Conservation (phyloP, 805 yeast genomes). For the Saccharomycodes ludwigii region DNA sequence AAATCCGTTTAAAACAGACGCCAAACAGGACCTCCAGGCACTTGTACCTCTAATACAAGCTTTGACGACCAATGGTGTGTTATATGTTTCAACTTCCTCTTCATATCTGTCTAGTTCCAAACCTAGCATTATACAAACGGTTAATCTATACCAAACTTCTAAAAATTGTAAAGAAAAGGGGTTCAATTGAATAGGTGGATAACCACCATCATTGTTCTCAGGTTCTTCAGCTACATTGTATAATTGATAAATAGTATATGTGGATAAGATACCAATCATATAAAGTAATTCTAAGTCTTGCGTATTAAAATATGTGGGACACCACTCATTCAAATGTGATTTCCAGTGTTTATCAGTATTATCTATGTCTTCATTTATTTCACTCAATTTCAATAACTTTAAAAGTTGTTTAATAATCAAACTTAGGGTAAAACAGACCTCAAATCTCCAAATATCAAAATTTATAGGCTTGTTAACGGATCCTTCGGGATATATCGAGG, state of each 20-base stretch:
- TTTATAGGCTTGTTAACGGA: constrained; percentile 4
- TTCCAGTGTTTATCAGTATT: constrained; percentile 10
- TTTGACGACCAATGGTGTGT: constrained; percentile 34
- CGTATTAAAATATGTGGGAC: constrained; percentile 24
- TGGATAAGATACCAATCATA: constrained; percentile 30
- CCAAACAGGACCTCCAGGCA: constrained; percentile 48
- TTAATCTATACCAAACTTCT: constrained; percentile 55
- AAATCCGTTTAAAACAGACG: constrained; percentile 49
- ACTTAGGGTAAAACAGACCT: constrained; percentile 17
- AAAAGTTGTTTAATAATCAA: constrained; percentile 3
- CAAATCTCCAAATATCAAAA: constrained; percentile 14
- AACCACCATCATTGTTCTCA: not conserved
- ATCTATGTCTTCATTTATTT: not conserved
- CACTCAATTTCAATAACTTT: constrained; percentile 2
- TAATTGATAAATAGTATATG: constrained; percentile 33
- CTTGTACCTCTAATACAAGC: constrained; percentile 49
- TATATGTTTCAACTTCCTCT: constrained; percentile 23
- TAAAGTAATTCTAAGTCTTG: constrained; percentile 34
- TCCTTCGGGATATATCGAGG: constrained; percentile 24
- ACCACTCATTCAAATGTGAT: constrained; percentile 25
- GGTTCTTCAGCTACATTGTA: constrained; percentile 15
- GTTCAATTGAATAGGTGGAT: constrained; percentile 29
- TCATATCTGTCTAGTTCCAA: constrained; percentile 48
- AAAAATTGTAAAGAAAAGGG: constrained; percentile 51
- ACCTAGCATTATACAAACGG: constrained; percentile 46